phyloP scores from a whole-genome alignment of 352 stramenopile genomes.

The Phytophthora boehmeriae region DNA sequence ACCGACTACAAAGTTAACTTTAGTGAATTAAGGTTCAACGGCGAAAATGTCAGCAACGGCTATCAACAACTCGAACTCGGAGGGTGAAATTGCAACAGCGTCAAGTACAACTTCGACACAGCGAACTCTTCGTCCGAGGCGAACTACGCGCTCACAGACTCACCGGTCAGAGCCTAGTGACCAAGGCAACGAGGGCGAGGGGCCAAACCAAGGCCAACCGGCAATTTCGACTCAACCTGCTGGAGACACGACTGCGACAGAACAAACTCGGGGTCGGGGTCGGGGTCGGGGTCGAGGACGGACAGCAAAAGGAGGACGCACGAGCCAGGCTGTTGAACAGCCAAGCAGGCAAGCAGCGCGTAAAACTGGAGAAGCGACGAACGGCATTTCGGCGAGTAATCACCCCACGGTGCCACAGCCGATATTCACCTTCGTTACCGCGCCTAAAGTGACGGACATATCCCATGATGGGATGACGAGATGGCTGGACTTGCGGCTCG shows the following conservation, averaged over 20 bases:
- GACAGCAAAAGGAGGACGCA: neutral
- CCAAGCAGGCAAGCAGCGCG: neutral
- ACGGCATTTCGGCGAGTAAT: neutral
- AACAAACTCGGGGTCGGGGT: too few species aligned
- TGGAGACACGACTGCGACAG: neutral
- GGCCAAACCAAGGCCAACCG: too few species aligned
- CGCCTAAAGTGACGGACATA: conserved; percentile 3
- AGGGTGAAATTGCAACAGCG: neutral
- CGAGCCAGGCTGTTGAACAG: neutral
- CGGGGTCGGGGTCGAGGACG: neutral
- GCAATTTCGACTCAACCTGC: neutral
- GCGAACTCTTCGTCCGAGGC: neutral
- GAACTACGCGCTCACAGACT: neutral
- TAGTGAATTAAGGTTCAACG: neutral
- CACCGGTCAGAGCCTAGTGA: neutral
- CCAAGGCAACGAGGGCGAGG: neutral
- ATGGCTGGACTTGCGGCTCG: conserved; percentile 5
- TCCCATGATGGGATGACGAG: conserved; percentile 6
- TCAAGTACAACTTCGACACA: neutral
- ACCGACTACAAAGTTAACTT: conserved; percentile 2
- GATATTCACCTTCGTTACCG: conserved; percentile 9
- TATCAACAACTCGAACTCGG: neutral
- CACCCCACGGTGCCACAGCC: conserved; percentile 5
- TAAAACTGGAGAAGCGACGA: neutral
- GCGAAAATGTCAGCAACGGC: neutral